Base-by-base conservation (phyloP, 768 basidiomycete species). In the Tricholoma furcatifolium region DNA sequence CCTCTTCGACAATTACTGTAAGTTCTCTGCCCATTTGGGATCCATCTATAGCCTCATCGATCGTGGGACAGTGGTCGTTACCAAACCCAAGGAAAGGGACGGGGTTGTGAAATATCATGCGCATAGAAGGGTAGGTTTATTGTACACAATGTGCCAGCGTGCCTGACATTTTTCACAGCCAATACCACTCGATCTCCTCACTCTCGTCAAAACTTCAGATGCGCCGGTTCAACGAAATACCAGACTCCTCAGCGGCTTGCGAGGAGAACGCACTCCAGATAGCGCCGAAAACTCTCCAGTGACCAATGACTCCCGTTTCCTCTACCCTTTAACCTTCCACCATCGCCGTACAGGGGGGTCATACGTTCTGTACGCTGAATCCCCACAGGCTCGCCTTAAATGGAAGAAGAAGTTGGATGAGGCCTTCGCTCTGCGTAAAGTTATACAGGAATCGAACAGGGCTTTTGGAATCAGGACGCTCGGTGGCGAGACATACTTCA, bases 1-100 rank as follows among this genome's bases (percentile, higher is more conserved):
- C 44, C 74, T 98, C 4, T 96, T 98, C 62, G 96, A 98, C 67
- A 93, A 98, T 62, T 98, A 97, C 60, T 66, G 93, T 92, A 55
- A 69, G 91, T 70, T 15, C 15, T 14, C 12, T 14, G 6, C 23
- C 27, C 15, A 20, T 9, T 40, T 24, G 6, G 8, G n/a, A 34
- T 21, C 36, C 32, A 41, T 30, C 36, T 35, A 41, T 30, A 15
- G 53, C 44, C 15, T 30, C 35, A 17, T 35, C 70, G 30, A 63
- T 20, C 14, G 40, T 20, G 21, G 20, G 59, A 5, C 61, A 94
- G 93, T 95, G 67, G 90, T 95, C 36, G 81, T 93, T 78, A 91
- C 91, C 6, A 94, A 94, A 65, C 73, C 84, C 0, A 88, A 87
- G 60, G 86, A 90, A 57, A 87, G 79, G 61, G 88, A 93, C 43